Percentiles rank a stretch among this genome's conserved stretches.
Conservation (phyloP, 805 yeast genomes). For the Saccharomycopsis sp. region DNA sequence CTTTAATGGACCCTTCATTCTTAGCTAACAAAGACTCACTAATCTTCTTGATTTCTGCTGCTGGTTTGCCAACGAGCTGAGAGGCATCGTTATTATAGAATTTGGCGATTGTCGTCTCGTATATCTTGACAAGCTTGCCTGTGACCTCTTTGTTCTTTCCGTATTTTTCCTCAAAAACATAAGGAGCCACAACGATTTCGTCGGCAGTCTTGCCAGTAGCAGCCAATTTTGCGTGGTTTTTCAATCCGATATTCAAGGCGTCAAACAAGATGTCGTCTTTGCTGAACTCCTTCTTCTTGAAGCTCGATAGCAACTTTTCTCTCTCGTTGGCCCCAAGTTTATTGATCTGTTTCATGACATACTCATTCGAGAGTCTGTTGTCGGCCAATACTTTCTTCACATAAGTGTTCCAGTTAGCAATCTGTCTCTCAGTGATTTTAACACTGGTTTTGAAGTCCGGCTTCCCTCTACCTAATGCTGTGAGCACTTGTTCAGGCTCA, state of each 20-base stretch:
- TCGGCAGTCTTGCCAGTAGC: constrained; percentile 26
- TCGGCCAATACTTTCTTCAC: constrained; percentile 39
- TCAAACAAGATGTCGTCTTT: constrained; percentile 24
- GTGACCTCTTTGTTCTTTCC: constrained; percentile 8
- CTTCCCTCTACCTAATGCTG: constrained; percentile 78
- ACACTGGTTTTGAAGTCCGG: constrained; percentile 68
- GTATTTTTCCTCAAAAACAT: constrained; percentile 13
- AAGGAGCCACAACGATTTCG: constrained; percentile 23
- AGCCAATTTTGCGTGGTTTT: constrained; percentile 29
- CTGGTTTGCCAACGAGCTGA: background rate
- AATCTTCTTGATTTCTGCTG: constrained; percentile 1
- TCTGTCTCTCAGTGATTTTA: constrained; percentile 64
- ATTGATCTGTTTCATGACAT: constrained; percentile 9
- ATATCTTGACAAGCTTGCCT: constrained; percentile 13
- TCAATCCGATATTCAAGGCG: constrained; percentile 23
- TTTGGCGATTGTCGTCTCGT: constrained; percentile 7
- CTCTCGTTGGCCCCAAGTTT: constrained; percentile 27
- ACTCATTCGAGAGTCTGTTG: constrained; percentile 45
- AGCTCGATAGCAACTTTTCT: constrained; percentile 27
- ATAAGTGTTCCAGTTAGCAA: constrained; percentile 68
- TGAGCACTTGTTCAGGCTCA: constrained; percentile 75
- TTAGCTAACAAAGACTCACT: constrained; percentile 7
- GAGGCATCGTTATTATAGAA: constrained; percentile 1
- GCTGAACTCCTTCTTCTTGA: constrained; percentile 35
- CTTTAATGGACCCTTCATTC: constrained; percentile 25